These are phyloP conservation scores for Lactifluus volemus DNA, from an alignment of 768 basidiomycete genomes.

Conservation along the genomic window DNA sequence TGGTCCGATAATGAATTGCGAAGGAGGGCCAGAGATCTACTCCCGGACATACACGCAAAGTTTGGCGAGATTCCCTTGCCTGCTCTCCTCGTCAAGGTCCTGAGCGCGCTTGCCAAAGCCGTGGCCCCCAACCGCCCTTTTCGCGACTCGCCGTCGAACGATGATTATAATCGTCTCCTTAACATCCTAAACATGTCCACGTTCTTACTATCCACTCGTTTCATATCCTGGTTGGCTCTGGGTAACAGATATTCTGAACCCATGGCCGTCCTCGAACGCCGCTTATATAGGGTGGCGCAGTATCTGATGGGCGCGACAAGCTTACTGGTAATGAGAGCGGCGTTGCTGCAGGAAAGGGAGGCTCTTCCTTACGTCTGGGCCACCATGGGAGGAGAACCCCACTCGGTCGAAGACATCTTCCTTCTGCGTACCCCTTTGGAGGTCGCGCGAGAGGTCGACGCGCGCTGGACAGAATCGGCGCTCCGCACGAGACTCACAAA, in stretches of 20 bases:
- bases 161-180: constrained; percentile 5
- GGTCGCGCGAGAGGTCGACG: constrained; percentile 12
- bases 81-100: constrained; percentile 6
- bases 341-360: not conserved
- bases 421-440: constrained; percentile 10
- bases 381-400: constrained; percentile 5
- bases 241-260: not conserved
- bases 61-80: constrained; percentile 5
- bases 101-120: constrained; percentile 3
- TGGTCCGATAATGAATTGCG: constrained; percentile 8
- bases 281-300: constrained; percentile 9
- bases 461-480: constrained; percentile 9
- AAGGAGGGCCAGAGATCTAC: constrained; percentile 9
- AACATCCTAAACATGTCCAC: constrained; percentile 11
- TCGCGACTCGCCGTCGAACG: not conserved
- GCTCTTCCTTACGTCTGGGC: constrained; percentile 12
- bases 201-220: constrained; percentile 12
- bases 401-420: constrained; percentile 8
- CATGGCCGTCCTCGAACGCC: constrained; percentile 8
- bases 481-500: constrained; percentile 6
- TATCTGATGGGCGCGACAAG: constrained; percentile 15
- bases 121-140: not conserved
- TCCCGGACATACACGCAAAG: constrained; percentile 4
- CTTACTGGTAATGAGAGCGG: constrained; percentile 5
- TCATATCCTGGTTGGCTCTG: constrained; percentile 8